A percentile compares a stretch with the other conserved stretches of the same genome.
These are phyloP conservation scores for Clitoria ternatea DNA, from an alignment of 306 rosid genomes.

Conservation along the genomic window DNA sequence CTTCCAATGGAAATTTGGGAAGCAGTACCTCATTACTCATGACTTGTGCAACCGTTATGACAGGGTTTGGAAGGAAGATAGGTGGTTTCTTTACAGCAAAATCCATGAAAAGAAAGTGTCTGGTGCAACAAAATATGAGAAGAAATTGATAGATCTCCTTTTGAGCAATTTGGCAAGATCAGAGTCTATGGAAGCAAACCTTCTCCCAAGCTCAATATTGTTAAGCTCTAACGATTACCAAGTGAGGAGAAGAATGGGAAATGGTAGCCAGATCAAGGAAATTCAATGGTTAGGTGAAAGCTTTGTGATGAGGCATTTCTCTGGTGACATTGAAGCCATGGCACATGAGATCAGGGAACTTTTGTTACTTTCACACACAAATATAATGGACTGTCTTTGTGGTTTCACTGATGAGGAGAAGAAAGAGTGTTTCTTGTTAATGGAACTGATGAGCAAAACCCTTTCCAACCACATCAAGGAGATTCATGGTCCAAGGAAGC, in stretches of 20 bases:
- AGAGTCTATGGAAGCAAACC: conserved; percentile 44
- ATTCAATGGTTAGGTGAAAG: conserved; percentile 80
- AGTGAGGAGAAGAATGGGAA: conserved; percentile 72
- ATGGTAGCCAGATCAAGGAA: conserved; percentile 70
- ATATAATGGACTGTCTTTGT: conserved; percentile 56
- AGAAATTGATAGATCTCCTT: conserved; percentile 44
- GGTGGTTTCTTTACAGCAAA: conserved; percentile 60
- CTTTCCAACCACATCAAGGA: conserved; percentile 61
- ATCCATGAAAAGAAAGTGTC: conserved; percentile 50
- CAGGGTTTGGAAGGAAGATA: conserved; percentile 70
- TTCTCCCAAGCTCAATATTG: conserved; percentile 62
- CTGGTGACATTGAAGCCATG: conserved; percentile 64
- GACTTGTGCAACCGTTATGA: conserved; percentile 55
- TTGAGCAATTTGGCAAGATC: conserved; percentile 45
- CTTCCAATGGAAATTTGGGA: conserved; percentile 87
- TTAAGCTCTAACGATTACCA: conserved; percentile 68
- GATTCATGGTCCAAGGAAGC: conserved; percentile 53
- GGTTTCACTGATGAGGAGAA: conserved; percentile 77
- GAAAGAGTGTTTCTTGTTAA: conserved; percentile 68
- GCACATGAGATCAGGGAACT: conserved; percentile 54
- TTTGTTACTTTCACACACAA: conserved; percentile 76
- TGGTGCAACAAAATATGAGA: conserved; percentile 49
- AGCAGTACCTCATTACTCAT: conserved; percentile 56
- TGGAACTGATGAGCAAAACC: conserved; percentile 81
- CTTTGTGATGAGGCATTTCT: conserved; percentile 61